A percentile compares a stretch with the other conserved stretches of the same genome.
phyloP scores from a whole-genome alignment of 2,329 filamentous ascomycete species.

The Neurospora sp. region DNA sequence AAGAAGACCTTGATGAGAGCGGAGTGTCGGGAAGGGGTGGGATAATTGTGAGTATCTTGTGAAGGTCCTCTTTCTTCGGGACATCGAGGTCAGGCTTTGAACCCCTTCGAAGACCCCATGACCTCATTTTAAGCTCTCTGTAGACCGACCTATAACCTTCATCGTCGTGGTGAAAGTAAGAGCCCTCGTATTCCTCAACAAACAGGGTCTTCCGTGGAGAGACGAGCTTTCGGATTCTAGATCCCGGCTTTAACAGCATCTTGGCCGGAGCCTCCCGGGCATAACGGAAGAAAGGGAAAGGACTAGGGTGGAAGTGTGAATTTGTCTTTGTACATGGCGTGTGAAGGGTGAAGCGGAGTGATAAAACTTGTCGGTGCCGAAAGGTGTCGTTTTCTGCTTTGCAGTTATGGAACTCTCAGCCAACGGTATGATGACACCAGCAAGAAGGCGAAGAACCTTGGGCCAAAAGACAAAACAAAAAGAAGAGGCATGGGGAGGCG shows the following conservation, averaged over 20 bases:
- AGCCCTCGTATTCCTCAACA: conserved; percentile 16
- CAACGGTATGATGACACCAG: background rate
- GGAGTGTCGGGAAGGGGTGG: conserved; percentile 28
- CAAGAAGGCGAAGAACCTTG: background rate
- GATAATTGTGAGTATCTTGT: conserved; percentile 27
- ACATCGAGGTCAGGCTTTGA: conserved; percentile 28
- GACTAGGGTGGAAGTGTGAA: background rate
- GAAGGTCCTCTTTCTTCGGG: conserved; percentile 28
- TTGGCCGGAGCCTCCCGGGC: conserved; percentile 12
- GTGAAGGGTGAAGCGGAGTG: background rate
- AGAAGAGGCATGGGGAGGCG: background rate
- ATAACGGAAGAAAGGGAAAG: conserved; percentile 14
- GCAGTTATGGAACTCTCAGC: background rate
- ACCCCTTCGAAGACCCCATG: conserved; percentile 22
- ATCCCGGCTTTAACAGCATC: conserved; percentile 31
- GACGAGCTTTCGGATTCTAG: conserved; percentile 35
- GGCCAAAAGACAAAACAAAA: background rate
- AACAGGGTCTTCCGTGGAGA: conserved; percentile 20
- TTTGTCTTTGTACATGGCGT: background rate
- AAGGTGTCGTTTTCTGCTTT: background rate
- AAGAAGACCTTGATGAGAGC: conserved; percentile 30
- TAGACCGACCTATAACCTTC: conserved; percentile 10
- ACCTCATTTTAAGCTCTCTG: conserved; percentile 13
- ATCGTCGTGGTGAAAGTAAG: conserved; percentile 19
- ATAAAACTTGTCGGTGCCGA: background rate